A percentile compares a stretch with the other conserved stretches of the same genome.
phyloP scores from a whole-genome alignment of 148 eudicot genomes.

The Pouteria glomerata region DNA sequence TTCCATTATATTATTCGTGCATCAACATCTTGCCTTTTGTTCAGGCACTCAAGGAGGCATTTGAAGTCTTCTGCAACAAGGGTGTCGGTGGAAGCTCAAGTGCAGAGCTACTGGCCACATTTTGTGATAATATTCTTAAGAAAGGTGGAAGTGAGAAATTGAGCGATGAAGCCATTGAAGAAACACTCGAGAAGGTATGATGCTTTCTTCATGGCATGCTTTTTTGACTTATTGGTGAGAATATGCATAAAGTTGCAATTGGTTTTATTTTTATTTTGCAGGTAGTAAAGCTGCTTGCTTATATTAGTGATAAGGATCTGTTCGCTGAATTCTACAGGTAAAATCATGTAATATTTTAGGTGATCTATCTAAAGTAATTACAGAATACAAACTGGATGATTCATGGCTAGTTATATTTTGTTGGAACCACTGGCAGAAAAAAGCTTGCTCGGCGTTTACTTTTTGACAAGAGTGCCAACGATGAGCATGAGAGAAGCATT shows the following conservation, averaged over 20 bases:
- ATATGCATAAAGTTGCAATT: background rate
- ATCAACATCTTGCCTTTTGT: background rate
- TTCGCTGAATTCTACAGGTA: too few relatives aligned
- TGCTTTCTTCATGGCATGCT: background rate
- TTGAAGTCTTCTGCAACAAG: constrained; percentile 64
- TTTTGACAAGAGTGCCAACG: background rate
- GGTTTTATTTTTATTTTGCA: constrained; percentile 13
- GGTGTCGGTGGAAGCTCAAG: constrained; percentile 58
- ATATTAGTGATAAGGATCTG: too few relatives aligned
- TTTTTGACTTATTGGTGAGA: background rate
- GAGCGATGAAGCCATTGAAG: constrained; percentile 83
- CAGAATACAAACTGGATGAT: too few relatives aligned
- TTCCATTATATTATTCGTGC: background rate
- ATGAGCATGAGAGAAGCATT: background rate
- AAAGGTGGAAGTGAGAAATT: constrained; percentile 75
- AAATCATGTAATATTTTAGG: too few relatives aligned
- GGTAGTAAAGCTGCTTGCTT: constrained; percentile 52
- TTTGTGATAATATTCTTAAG: constrained; percentile 73
- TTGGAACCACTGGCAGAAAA: background rate
- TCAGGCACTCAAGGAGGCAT: constrained; percentile 78
- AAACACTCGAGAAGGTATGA: constrained; percentile 80
- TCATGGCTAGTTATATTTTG: background rate
- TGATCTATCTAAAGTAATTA: too few relatives aligned
- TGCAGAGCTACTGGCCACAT: constrained; percentile 66
- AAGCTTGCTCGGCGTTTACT: background rate